Evolutionary conservation across 345 rosid species (phyloP).

Genomic region (Lepidium aucheri): DNA sequence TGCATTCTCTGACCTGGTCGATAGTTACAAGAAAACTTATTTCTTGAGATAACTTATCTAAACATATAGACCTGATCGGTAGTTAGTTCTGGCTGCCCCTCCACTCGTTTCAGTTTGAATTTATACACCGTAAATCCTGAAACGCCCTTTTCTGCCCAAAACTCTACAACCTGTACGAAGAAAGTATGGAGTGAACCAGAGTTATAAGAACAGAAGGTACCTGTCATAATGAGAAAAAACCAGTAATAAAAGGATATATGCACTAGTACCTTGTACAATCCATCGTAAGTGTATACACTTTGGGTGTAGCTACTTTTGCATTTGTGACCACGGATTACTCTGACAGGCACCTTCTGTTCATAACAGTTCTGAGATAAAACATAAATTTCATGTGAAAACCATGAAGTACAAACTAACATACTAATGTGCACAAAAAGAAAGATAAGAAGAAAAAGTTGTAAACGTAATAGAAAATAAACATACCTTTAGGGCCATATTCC

Average conservation of each 20-base stretch:
- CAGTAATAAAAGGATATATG: neutral
- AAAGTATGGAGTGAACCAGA: slow-evolving; percentile 3
- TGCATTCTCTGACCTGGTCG: too few species aligned
- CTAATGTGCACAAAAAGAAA: neutral
- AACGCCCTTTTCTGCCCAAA: slow-evolving; percentile 84
- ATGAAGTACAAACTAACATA: neutral
- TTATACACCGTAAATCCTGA: slow-evolving; percentile 90
- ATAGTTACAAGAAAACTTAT: too few species aligned
- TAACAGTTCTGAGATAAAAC: slow-evolving; percentile 49
- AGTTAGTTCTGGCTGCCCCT: slow-evolving; percentile 79
- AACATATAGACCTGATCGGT: too few species aligned
- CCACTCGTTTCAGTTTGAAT: slow-evolving; percentile 51
- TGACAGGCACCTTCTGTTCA: slow-evolving; percentile 56
- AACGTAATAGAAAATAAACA: slow-evolving; percentile 12
- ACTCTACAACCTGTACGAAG: slow-evolving; percentile 52
- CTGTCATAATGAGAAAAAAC: too few species aligned
- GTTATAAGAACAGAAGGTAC: too few species aligned
- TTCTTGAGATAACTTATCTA: too few species aligned
- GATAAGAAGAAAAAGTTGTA: neutral
- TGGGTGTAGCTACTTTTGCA: slow-evolving; percentile 57
- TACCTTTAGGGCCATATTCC: slow-evolving; percentile 91
- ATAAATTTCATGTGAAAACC: neutral
- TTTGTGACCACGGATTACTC: slow-evolving; percentile 83
- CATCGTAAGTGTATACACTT: slow-evolving; percentile 82
- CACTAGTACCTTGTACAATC: slow-evolving; percentile 64